Percentiles rank a stretch among this genome's conserved stretches.
Conservation (phyloP, 129 eudicot genomes). For the Tanacetum coccineum region DNA sequence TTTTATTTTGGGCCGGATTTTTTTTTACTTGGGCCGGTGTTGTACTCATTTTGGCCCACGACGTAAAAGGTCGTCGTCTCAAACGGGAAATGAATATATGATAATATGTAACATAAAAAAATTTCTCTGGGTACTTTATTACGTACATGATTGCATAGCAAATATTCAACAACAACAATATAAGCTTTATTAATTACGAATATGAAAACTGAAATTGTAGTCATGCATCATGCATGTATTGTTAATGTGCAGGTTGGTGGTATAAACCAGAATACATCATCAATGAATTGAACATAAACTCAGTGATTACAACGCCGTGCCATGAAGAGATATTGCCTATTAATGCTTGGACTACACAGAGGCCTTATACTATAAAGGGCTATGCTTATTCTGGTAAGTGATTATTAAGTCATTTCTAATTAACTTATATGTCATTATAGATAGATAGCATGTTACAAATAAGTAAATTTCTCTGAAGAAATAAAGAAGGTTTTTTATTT, state of each 20-base stretch:
- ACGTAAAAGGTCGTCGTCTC: too few relatives aligned
- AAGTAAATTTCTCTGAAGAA: too few relatives aligned
- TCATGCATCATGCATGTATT: not conserved
- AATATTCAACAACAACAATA: too few relatives aligned
- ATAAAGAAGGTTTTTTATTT: not conserved
- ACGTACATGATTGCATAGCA: too few relatives aligned
- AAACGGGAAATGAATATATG: too few relatives aligned
- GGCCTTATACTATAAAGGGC: conserved; percentile 85
- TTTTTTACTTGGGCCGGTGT: too few relatives aligned
- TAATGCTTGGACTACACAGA: conserved; percentile 82
- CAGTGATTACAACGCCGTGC: conserved; percentile 93
- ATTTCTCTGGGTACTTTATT: too few relatives aligned
- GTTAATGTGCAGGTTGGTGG: conserved; percentile 81
- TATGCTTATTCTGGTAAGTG: conserved; percentile 85
- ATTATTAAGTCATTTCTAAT: not conserved
- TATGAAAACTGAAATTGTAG: not conserved
- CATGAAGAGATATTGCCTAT: conserved; percentile 94
- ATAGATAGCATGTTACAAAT: too few relatives aligned
- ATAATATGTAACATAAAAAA: too few relatives aligned
- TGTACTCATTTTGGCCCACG: too few relatives aligned
- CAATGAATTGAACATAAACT: conserved; percentile 92
- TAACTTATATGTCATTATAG: not conserved
- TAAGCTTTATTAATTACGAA: too few relatives aligned
- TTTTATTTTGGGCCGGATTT: too few relatives aligned
- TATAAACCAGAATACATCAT: conserved; percentile 85